Percentiles rank a stretch among this genome's conserved stretches.
These are phyloP conservation scores for Kentomonas sorsogonicus DNA, from an alignment of 208 protist genomes.

Conservation along the genomic window DNA sequence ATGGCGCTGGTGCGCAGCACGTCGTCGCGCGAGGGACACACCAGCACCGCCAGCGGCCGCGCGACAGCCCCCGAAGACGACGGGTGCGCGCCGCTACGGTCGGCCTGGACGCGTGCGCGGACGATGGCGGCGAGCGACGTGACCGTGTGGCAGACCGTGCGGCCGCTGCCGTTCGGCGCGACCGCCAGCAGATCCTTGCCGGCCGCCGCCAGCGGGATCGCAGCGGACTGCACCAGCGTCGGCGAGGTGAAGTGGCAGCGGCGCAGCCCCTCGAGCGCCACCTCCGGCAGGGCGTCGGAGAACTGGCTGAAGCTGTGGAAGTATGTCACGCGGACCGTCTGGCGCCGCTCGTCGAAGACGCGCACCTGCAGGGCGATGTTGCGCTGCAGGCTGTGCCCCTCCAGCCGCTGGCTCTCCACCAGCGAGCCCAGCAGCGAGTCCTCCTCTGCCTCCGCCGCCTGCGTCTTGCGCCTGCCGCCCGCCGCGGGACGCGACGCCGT, in stretches of 20 bases:
- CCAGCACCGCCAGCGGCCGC: conserved; percentile 88
- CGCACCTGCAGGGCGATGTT: conserved; percentile 31
- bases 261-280: conserved; percentile 31
- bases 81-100: background rate
- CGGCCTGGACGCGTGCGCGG: background rate
- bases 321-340: conserved; percentile 19
- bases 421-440: conserved; percentile 33
- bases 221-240: conserved; percentile 79
- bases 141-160: conserved; percentile 93
- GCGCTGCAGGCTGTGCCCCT: conserved; percentile 30
- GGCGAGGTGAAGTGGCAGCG: conserved; percentile 40
- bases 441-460: conserved; percentile 18
- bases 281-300: conserved; percentile 34
- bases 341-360: conserved; percentile 52
- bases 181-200: conserved; percentile 91
- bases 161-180: conserved; percentile 94
- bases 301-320: conserved; percentile 50
- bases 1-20: conserved; percentile 94
- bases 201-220: conserved; percentile 69
- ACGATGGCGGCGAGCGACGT: conserved; percentile 20
- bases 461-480: conserved; percentile 16
- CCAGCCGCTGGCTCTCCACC: conserved; percentile 26
- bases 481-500: conserved; percentile 9
- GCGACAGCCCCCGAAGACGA: conserved; percentile 8
- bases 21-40: conserved; percentile 96